Evolutionary conservation across 768 basidiomycete species (phyloP).

Genomic region (Pleurotus djamor): DNA sequence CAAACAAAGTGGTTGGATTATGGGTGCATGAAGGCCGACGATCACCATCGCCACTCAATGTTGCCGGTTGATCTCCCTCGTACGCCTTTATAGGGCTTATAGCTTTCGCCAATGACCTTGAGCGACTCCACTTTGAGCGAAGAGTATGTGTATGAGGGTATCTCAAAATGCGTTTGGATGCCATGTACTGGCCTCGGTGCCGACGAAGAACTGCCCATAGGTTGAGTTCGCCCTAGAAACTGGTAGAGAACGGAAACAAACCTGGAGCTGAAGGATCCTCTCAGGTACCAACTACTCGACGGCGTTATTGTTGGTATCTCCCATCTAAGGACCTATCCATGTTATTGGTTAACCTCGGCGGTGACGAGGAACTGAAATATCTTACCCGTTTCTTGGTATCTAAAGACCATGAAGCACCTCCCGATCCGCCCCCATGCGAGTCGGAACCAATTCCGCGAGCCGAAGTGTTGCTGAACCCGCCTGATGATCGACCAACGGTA

Average conservation of each 20-base stretch:
- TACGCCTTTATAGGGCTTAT: slow-evolving; percentile 93
- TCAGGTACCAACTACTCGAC: slow-evolving; percentile 68
- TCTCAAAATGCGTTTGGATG: slow-evolving; percentile 68
- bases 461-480: slow-evolving; percentile 34
- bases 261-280: slow-evolving; percentile 74
- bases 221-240: neutral
- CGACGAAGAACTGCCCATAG: slow-evolving; percentile 17
- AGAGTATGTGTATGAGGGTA: slow-evolving; percentile 73
- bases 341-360: neutral
- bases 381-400: slow-evolving; percentile 64
- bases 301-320: slow-evolving; percentile 67
- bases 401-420: slow-evolving; percentile 75
- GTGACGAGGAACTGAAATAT: neutral
- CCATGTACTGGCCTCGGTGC: slow-evolving; percentile 71
- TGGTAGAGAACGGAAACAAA: slow-evolving; percentile 24
- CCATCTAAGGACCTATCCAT: slow-evolving; percentile 71
- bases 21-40: neutral
- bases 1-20: neutral
- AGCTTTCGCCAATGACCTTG: slow-evolving; percentile 72
- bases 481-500: slow-evolving; percentile 55
- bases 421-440: slow-evolving; percentile 24
- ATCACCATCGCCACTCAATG: slow-evolving; percentile 66
- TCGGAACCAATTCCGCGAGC: slow-evolving; percentile 26
- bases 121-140: slow-evolving; percentile 85
- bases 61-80: slow-evolving; percentile 64